Evolutionary conservation across 495 filamentous ascomycete genomes (phyloP).

Genomic region (Beverwykella pulmonaria): DNA sequence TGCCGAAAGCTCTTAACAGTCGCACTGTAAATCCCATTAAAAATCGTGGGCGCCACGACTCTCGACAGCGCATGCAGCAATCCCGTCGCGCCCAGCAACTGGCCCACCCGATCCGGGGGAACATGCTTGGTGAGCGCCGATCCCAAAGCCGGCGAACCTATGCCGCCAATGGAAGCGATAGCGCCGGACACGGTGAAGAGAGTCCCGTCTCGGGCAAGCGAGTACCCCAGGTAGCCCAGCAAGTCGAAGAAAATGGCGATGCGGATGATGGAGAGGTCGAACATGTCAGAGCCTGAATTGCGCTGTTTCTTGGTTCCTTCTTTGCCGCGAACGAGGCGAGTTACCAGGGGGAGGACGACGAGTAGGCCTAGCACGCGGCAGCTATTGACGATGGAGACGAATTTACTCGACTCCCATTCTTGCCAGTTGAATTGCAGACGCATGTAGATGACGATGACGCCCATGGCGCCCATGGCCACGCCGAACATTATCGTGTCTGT

Average conservation of each 20-base stretch:
- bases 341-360: constrained; percentile 70
- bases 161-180: constrained; percentile 74
- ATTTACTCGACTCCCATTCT: constrained; percentile 72
- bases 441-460: constrained; percentile 77
- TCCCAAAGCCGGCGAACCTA: constrained; percentile 81
- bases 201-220: constrained; percentile 57
- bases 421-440: constrained; percentile 80
- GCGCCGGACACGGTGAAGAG: constrained; percentile 69
- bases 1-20: constrained; percentile 79
- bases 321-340: constrained; percentile 65
- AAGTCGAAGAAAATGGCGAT: constrained; percentile 76
- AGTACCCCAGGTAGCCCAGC: constrained; percentile 73
- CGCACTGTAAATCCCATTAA: constrained; percentile 79
- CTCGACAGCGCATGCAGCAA: constrained; percentile 81
- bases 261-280: constrained; percentile 79
- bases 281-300: constrained; percentile 71
- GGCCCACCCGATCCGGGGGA: constrained; percentile 74
- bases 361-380: constrained; percentile 75
- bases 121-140: constrained; percentile 88
- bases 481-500: constrained; percentile 80
- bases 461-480: constrained; percentile 76
- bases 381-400: constrained; percentile 74
- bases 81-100: constrained; percentile 83
- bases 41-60: constrained; percentile 75
- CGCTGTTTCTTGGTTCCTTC: constrained; percentile 39